These are phyloP conservation scores for Talaromyces islandicus DNA, from an alignment of 2,329 filamentous ascomycete species.

Conservation along the genomic window DNA sequence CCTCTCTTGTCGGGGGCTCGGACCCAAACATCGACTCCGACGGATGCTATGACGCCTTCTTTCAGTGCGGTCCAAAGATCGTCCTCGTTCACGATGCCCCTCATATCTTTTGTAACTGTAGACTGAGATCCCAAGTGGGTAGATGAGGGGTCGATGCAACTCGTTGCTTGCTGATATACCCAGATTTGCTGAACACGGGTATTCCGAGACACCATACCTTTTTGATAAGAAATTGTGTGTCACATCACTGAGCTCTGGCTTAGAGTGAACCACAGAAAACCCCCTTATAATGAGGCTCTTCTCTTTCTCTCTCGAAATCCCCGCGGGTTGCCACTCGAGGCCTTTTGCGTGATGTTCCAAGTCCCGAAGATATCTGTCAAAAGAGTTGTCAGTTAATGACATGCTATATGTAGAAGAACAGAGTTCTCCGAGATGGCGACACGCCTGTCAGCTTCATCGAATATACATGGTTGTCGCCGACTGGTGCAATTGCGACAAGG, in stretches of 20 bases:
- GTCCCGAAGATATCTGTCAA: constrained; percentile 1
- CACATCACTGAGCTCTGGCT: background rate
- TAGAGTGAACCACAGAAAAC: background rate
- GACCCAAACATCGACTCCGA: constrained; percentile 5
- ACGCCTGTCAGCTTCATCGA: constrained; percentile 4
- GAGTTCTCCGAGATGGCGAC: constrained; percentile 4
- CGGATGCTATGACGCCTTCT: constrained; percentile 3
- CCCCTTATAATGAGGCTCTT: background rate
- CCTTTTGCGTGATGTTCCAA: background rate
- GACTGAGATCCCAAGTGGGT: background rate
- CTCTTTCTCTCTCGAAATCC: background rate
- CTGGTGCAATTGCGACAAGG: constrained; percentile 8
- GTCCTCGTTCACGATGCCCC: background rate
- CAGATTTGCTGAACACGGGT: background rate
- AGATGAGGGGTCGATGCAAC: background rate
- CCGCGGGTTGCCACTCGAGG: background rate
- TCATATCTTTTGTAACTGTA: background rate
- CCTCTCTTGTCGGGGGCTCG: constrained; percentile 2
- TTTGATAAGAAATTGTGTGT: background rate
- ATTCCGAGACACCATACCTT: background rate
- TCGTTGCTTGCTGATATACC: background rate
- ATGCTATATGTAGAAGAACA: background rate
- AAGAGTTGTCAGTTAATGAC: background rate
- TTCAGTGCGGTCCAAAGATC: background rate
- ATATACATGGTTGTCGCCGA: constrained; percentile 5